phyloP scores from a whole-genome alignment of 1,284 basidiomycete genomes.

The Fomitopsis schrenkii region DNA sequence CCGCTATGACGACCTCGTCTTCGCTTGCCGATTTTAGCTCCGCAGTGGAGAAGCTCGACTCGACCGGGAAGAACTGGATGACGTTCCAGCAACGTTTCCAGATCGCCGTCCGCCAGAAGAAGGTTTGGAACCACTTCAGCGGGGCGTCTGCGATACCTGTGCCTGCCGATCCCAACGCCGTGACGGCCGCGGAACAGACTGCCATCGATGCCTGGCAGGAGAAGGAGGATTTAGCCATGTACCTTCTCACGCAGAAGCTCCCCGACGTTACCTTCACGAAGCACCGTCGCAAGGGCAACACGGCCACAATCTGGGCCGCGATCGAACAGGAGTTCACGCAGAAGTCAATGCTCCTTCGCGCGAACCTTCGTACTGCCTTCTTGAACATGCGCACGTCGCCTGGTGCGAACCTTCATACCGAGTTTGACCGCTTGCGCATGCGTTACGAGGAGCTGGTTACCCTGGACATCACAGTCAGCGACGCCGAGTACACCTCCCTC shows the following conservation, averaged over 20 bases:
- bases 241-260: slow-evolving; percentile 10
- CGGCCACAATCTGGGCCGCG: slow-evolving; percentile 5
- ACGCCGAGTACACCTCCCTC: slow-evolving; percentile 7
- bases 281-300: slow-evolving; percentile 6
- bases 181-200: background rate
- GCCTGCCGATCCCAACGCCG: background rate
- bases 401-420: slow-evolving; percentile 2
- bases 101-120: slow-evolving; percentile 9
- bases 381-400: slow-evolving; percentile 4
- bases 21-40: slow-evolving; percentile 6
- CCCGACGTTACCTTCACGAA: slow-evolving; percentile 5
- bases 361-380: slow-evolving; percentile 5
- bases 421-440: slow-evolving; percentile 7
- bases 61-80: slow-evolving; percentile 7
- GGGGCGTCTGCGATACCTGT: background rate
- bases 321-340: slow-evolving; percentile 5
- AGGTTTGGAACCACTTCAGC: slow-evolving; percentile 8
- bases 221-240: slow-evolving; percentile 6
- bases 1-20: slow-evolving; percentile 4
- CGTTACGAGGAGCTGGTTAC: slow-evolving; percentile 10
- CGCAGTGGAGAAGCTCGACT: slow-evolving; percentile 8
- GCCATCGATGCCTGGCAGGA: slow-evolving; percentile 7
- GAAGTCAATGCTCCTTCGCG: slow-evolving; percentile 3
- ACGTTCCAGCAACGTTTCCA: slow-evolving; percentile 7
- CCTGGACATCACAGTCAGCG: slow-evolving; percentile 3